Evolutionary conservation across 1,284 basidiomycete genomes (phyloP), one percentile per base, ranked within the genome.

Genomic region (Leccinum huronense): DNA sequence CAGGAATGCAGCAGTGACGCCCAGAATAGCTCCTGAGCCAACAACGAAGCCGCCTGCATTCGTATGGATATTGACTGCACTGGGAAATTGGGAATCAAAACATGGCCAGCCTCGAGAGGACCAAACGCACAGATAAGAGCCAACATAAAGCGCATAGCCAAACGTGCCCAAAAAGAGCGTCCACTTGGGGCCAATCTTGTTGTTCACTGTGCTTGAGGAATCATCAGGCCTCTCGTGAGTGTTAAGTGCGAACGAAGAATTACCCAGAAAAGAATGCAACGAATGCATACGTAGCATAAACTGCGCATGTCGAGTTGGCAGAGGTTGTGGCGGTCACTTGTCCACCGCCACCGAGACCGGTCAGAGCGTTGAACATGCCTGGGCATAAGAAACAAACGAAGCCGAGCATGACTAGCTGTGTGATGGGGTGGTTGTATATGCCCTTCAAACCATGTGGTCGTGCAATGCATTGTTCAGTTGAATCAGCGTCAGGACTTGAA

Each of bases 1-100:
- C n/a, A 89, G 78, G 23, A 89, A 74, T 10, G 84, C 84, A 9
- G 88, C 88, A 66, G 85, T 86, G 59, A 85, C 66, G 45, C 87
- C 88, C 2, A 89, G 82, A 63, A 88, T 73, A 13, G 84, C 83
- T 8, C 87, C 87, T 0, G 85, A 80, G 9, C 78, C 81, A 60
- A 88, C 83, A 62, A 84, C 81, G 65, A 84, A 86, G 13, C 68
- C 73, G 58, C 77, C 75, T 1, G 77, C 76, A 54, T 78, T 70
- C 14, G 73, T 69, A 66, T 82, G 80, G 61, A 82, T 79, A 70
- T 83, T 81, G 53, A 80, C 68, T 33, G 76, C 79, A 14, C 80
- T 82, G 57, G 7, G 8, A 58, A 53, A 53, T 2, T 6, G 6
- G 38, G 9, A 31, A 42, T 11, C 65, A 31, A 3, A 34, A 30